Conservation (phyloP, 257 asterid species). For the Coffea eugenioides region DNA sequence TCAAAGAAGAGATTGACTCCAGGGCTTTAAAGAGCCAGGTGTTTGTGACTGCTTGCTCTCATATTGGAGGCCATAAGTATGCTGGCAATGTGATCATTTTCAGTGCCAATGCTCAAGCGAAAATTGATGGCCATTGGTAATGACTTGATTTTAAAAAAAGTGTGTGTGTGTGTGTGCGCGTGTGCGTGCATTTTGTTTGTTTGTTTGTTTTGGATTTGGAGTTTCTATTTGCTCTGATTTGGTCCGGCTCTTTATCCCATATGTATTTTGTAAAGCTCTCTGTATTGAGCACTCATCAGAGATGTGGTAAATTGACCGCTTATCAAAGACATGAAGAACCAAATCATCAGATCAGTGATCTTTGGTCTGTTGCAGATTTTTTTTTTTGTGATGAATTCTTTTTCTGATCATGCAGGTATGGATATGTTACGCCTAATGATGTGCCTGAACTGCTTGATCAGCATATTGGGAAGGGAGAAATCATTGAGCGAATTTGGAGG, state of each 20-base stretch:
- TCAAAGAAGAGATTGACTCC: slow-evolving; percentile 62
- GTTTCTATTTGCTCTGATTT: neutral
- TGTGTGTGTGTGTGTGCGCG: too few species aligned
- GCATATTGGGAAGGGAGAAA: slow-evolving; percentile 79
- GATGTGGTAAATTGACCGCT: neutral
- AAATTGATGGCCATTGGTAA: slow-evolving; percentile 84
- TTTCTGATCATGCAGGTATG: slow-evolving; percentile 68
- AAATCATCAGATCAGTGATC: neutral
- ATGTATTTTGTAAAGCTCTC: neutral
- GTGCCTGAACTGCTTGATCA: slow-evolving; percentile 75
- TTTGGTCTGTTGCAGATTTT: neutral
- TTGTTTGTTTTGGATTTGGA: neutral
- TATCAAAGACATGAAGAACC: neutral
- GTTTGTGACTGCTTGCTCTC: slow-evolving; percentile 83
- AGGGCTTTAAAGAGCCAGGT: slow-evolving; percentile 56
- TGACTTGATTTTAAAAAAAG: slow-evolving; percentile 8
- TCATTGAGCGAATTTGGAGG: slow-evolving; percentile 90
- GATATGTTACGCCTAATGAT: slow-evolving; percentile 91
- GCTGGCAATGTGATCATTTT: slow-evolving; percentile 90
- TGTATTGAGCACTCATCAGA: neutral
- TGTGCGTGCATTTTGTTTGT: neutral
- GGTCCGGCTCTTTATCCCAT: neutral
- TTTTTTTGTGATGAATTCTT: neutral
- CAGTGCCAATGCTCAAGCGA: slow-evolving; percentile 63
- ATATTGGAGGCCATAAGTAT: slow-evolving; percentile 96